Evolutionary conservation across 768 basidiomycete genomes (phyloP).

Genomic region (button mushroom (Agaricus bisporus)): DNA sequence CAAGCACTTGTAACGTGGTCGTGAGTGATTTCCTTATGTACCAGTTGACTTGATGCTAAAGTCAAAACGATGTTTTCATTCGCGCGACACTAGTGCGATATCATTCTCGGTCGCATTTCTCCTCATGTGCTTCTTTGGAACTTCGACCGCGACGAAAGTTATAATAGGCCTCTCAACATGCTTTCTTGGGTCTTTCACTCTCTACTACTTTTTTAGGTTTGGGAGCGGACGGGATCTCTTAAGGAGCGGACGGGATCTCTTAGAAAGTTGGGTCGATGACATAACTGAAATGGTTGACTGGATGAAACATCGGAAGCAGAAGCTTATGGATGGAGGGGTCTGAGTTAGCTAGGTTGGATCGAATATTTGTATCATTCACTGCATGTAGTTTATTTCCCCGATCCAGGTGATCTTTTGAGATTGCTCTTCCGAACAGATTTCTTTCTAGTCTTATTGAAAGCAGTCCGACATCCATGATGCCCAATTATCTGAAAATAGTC

Average conservation of each 20-base stretch:
- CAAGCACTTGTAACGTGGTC: conserved; percentile 7
- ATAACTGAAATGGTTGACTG: neutral
- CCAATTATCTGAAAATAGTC: no score
- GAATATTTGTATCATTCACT: no score
- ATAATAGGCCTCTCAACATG: neutral
- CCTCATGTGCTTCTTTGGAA: conserved; percentile 6
- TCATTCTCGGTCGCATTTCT: conserved; percentile 4
- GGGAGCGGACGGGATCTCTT: neutral
- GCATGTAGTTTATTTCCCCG: no score
- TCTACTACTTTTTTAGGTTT: conserved; percentile 3
- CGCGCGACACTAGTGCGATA: neutral
- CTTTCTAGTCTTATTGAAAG: no score
- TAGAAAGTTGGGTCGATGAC: neutral
- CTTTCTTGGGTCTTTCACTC: neutral
- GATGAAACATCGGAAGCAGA: no score
- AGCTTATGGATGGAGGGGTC: no score
- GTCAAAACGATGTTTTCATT: neutral
- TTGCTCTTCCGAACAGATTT: no score
- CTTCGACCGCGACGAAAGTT: neutral
- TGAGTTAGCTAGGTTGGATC: no score
- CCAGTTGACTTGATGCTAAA: neutral
- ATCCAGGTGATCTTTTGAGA: no score
- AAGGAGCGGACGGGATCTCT: no score
- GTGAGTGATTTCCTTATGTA: neutral
- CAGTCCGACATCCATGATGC: no score